Evolutionary conservation across 2,329 filamentous ascomycete genomes (phyloP).

Genomic region (Apiospora malaysiana): DNA sequence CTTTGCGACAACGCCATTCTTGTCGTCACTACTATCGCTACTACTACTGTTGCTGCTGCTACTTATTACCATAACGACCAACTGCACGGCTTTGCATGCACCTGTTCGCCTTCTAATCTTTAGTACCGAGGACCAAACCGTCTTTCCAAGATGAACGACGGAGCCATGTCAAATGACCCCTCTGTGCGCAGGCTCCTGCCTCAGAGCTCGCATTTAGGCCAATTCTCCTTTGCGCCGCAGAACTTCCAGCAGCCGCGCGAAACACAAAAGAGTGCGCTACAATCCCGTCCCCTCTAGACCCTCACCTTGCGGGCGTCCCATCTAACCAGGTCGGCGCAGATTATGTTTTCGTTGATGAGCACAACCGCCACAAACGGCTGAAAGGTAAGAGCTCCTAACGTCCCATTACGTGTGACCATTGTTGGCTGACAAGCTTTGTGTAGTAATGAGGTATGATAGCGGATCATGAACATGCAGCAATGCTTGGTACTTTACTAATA

Average conservation of each 20-base stretch:
- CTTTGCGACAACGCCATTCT: conserved; percentile 6
- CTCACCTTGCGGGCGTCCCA: conserved; percentile 22
- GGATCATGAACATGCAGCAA: conserved; percentile 11
- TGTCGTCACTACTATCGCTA: neutral
- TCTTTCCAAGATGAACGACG: conserved; percentile 19
- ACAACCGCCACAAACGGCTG: conserved; percentile 95
- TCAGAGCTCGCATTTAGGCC: conserved; percentile 73
- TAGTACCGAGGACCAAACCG: neutral
- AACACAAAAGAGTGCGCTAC: conserved; percentile 79
- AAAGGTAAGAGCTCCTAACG: conserved; percentile 69
- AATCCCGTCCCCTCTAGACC: conserved; percentile 28
- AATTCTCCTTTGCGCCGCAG: conserved; percentile 76
- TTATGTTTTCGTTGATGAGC: conserved; percentile 99
- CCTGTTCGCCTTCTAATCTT: neutral
- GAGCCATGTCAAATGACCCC: conserved; percentile 66
- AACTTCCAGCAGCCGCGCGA: conserved; percentile 67
- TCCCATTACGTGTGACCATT: conserved; percentile 19
- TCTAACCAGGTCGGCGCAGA: conserved; percentile 57
- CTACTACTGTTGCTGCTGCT: conserved; percentile 2
- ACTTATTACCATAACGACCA: neutral
- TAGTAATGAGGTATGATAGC: conserved; percentile 23
- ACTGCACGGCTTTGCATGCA: neutral
- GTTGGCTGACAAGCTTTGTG: neutral
- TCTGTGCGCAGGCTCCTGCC: conserved; percentile 67
- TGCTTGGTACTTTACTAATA: conserved; percentile 5